phyloP scores from a whole-genome alignment of 2,329 filamentous ascomycete species.

The Trichoderma aggressivum region DNA sequence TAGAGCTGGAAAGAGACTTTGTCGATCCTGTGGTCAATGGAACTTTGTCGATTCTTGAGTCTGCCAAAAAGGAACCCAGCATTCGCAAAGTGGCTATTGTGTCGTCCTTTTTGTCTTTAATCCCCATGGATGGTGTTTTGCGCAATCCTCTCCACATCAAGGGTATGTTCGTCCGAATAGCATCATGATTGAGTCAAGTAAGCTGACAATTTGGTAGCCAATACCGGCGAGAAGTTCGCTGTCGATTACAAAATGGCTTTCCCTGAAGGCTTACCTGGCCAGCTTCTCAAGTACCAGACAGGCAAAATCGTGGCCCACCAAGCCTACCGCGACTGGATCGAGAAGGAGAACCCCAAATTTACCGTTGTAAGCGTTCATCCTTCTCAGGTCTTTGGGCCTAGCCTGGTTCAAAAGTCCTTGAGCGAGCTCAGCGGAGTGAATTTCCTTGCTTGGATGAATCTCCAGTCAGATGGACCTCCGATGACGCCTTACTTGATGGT shows the following conservation, averaged over 20 bases:
- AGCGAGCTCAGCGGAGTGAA: slow-evolving; percentile 26
- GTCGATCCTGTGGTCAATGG: slow-evolving; percentile 20
- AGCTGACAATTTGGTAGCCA: not conserved
- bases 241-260: slow-evolving; percentile 6
- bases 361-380: slow-evolving; percentile 18
- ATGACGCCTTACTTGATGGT: not conserved
- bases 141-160: not conserved
- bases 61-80: slow-evolving; percentile 1
- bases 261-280: slow-evolving; percentile 1
- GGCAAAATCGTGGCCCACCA: slow-evolving; percentile 22
- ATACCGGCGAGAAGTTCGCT: not conserved
- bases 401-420: slow-evolving; percentile 16
- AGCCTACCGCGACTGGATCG: slow-evolving; percentile 21
- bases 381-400: slow-evolving; percentile 20
- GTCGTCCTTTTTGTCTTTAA: slow-evolving; percentile 20
- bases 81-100: slow-evolving; percentile 19
- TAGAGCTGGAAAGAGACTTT: slow-evolving; percentile 19
- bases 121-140: slow-evolving; percentile 11
- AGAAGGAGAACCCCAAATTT: slow-evolving; percentile 16
- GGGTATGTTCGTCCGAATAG: not conserved
- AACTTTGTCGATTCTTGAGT: slow-evolving; percentile 18
- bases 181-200: fast-evolving
- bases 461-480: not conserved
- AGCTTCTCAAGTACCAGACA: slow-evolving; percentile 18
- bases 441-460: not conserved